Evolutionary conservation across 1,284 basidiomycete genomes (phyloP), one percentile per base, ranked within the genome.

Genomic region (Malassezia globosa): DNA sequence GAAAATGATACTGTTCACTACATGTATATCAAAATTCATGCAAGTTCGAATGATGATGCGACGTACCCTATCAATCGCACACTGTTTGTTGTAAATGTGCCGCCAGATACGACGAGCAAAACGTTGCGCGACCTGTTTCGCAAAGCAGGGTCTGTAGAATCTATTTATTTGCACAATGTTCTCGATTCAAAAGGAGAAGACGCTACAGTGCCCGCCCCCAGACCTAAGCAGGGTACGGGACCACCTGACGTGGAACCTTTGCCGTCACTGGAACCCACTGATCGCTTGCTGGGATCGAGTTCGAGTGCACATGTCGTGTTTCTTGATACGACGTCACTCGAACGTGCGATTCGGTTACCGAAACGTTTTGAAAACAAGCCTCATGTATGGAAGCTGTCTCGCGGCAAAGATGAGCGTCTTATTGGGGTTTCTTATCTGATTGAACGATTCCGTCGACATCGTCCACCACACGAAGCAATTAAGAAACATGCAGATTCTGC

Each of bases 81-180:
- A 21, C 46, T 70, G 18, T 70, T 70, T 31, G 27, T 67, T 11
- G 66, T 61, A 7, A 70, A 70, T 40, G 27, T 70, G 35, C 66
- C 66, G 8, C 33, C 45, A 22, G 66, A 70, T 50, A 51, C 61
- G 3, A 63, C 63, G 18, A 60, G 62, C 8, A 42, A 38, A 10
- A 55, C 57, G 37, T 36, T 70, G 19, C 46, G 61, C 11, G 47
- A 53, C 27, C 46, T 67, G 23, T 69, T 70, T 38, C 42, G 47
- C 3, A 58, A 56, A 19, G 63, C 60, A 2, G 68, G 66, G 1
- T 53, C 53, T 5, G 39, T 70, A 21, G 55, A 64, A 8, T 19
- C 26, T 8, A 53, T 68, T 1, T 10, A n/a, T 3, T 52, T 66
- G n/a, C 48, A 48, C 38, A 34, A 42, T 10, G 16, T 43, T 1